Evolutionary conservation across 371 early-diverging fungal genomes (phyloP).

Genomic region (Spiromyces aspiralis): DNA sequence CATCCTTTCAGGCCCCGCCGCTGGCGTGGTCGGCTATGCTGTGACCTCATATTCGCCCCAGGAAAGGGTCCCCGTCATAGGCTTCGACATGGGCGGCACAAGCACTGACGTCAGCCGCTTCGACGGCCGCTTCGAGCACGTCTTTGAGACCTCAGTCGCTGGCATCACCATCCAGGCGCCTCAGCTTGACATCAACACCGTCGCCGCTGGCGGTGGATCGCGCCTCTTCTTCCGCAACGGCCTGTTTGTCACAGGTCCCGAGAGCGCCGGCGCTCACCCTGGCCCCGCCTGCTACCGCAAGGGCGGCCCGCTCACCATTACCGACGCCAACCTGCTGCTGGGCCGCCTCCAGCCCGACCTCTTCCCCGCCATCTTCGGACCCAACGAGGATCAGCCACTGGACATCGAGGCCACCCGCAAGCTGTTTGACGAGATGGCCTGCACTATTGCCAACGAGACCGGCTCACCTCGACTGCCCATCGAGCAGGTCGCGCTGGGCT

Average conservation of each 20-base stretch:
- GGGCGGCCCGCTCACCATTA: slow-evolving; percentile 80
- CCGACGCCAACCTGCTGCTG: slow-evolving; percentile 82
- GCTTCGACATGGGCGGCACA: slow-evolving; percentile 95
- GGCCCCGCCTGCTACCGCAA: slow-evolving; percentile 93
- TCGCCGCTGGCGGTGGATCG: slow-evolving; percentile 95
- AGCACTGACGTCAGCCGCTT: slow-evolving; percentile 91
- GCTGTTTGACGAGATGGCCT: slow-evolving; percentile 46
- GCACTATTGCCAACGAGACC: slow-evolving; percentile 35
- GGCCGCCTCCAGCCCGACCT: slow-evolving; percentile 74
- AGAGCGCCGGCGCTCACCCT: slow-evolving; percentile 88
- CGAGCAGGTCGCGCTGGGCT: slow-evolving; percentile 85
- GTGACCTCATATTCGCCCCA: slow-evolving; percentile 50
- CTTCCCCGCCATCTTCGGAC: slow-evolving; percentile 92
- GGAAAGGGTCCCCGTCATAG: slow-evolving; percentile 52
- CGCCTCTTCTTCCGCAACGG: slow-evolving; percentile 82
- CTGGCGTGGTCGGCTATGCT: slow-evolving; percentile 88
- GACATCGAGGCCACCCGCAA: slow-evolving; percentile 44
- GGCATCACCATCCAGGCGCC: slow-evolving; percentile 92
- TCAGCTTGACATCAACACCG: slow-evolving; percentile 90
- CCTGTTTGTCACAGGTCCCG: slow-evolving; percentile 88
- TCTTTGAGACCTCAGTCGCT: slow-evolving; percentile 86
- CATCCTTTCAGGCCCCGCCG: slow-evolving; percentile 91
- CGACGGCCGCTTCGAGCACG: slow-evolving; percentile 79
- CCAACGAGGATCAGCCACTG: slow-evolving; percentile 64
- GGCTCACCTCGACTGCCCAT: slow-evolving; percentile 29